Evolutionary conservation across 2,329 filamentous ascomycete genomes (phyloP).

Genomic region (Cyclaneusma minus): DNA sequence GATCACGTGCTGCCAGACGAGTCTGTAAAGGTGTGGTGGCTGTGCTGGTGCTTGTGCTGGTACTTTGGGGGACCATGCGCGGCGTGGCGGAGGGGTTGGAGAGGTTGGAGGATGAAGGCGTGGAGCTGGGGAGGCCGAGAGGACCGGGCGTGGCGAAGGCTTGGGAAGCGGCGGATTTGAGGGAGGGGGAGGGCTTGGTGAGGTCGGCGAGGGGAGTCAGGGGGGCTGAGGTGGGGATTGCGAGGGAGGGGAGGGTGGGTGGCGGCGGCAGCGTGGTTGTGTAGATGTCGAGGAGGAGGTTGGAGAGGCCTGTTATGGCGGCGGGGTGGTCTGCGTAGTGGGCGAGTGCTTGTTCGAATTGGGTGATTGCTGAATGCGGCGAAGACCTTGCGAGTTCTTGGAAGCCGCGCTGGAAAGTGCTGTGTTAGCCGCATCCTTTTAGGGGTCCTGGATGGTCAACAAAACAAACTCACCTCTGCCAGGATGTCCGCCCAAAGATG

Average conservation of each 20-base stretch:
- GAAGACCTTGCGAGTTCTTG: slow-evolving; percentile 13
- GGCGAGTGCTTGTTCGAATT: slow-evolving; percentile 71
- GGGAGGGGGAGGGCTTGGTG: slow-evolving; percentile 3
- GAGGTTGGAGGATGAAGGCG: slow-evolving; percentile 19
- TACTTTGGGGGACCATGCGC: slow-evolving; percentile 3
- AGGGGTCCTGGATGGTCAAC: not conserved
- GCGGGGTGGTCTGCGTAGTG: slow-evolving; percentile 66
- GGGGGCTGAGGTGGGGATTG: slow-evolving; percentile 12
- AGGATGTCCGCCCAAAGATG: slow-evolving; percentile 75
- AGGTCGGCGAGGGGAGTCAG: slow-evolving; percentile 2
- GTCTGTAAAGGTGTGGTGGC: slow-evolving; percentile 30
- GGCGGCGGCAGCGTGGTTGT: slow-evolving; percentile 48
- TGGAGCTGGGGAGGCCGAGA: not conserved
- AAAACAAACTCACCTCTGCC: slow-evolving; percentile 46
- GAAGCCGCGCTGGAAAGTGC: slow-evolving; percentile 15
- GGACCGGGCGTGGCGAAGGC: not conserved
- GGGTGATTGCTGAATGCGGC: slow-evolving; percentile 53
- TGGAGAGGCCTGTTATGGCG: slow-evolving; percentile 69
- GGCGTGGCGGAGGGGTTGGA: slow-evolving; percentile 13
- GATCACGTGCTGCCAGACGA: slow-evolving; percentile 75
- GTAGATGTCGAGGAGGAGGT: slow-evolving; percentile 77
- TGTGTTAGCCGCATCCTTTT: slow-evolving; percentile 19
- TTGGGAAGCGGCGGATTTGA: not conserved
- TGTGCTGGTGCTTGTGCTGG: slow-evolving; percentile 1
- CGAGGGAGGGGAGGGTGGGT: slow-evolving; percentile 24